Conservation (phyloP, 306 rosid genomes). For the Gynostemma pentaphyllum region DNA sequence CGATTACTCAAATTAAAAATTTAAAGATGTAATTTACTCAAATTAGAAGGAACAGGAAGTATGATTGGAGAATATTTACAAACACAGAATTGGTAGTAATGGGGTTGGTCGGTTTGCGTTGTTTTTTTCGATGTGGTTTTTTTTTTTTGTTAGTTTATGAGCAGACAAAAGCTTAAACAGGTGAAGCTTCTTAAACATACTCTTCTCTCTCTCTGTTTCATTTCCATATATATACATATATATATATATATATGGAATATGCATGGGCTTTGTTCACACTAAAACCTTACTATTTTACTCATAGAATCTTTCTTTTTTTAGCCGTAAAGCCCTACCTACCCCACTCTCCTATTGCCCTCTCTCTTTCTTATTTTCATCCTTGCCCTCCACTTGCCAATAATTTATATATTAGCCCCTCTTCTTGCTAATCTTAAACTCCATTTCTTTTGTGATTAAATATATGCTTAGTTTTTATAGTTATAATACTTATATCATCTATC, state of each 20-base stretch:
- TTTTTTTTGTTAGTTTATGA: conserved; percentile 71
- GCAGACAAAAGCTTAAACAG: conserved; percentile 80
- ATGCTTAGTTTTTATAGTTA: too few relatives aligned
- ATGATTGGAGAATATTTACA: background rate
- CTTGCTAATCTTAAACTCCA: too few relatives aligned
- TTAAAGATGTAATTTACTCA: too few relatives aligned
- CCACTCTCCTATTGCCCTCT: background rate
- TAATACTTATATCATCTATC: too few relatives aligned
- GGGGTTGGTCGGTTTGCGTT: conserved; percentile 5
- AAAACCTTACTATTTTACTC: conserved; percentile 24
- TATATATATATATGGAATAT: background rate
- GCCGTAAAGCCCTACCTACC: conserved; percentile 14
- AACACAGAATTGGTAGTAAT: background rate
- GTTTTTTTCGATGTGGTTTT: conserved; percentile 24
- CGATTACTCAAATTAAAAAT: too few relatives aligned
- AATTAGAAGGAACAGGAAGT: too few relatives aligned
- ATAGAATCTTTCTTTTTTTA: conserved; percentile 61
- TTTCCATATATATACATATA: background rate
- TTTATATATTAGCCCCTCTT: too few relatives aligned
- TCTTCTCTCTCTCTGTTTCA: background rate
- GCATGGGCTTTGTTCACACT: conserved; percentile 41
- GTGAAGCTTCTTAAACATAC: conserved; percentile 11
- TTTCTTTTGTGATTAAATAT: too few relatives aligned
- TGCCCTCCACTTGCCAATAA: background rate
- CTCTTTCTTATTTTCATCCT: background rate